Conservation (phyloP, 2,329 filamentous ascomycete genomes). For the Fusarium hainanense region DNA sequence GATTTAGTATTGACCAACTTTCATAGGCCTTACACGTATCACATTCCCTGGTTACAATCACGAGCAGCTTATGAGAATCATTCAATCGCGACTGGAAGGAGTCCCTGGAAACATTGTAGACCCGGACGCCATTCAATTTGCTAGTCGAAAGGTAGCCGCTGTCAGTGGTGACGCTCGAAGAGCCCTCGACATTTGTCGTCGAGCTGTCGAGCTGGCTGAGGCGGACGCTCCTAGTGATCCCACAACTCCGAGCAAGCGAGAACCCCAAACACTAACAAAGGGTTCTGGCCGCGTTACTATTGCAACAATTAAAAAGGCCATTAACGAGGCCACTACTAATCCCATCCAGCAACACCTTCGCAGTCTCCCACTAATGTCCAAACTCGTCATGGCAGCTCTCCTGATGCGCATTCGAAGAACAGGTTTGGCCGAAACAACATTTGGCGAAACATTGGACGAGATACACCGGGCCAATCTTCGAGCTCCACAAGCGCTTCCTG, state of each 20-base stretch:
- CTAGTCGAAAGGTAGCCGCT: constrained; percentile 93
- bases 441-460: constrained; percentile 91
- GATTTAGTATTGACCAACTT: neutral
- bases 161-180: constrained; percentile 94
- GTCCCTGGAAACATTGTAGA: constrained; percentile 92
- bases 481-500: constrained; percentile 50
- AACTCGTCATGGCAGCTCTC: constrained; percentile 86
- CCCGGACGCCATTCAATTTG: constrained; percentile 93
- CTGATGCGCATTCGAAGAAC: constrained; percentile 82
- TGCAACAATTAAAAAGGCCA: constrained; percentile 90
- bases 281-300: constrained; percentile 78
- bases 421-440: constrained; percentile 85
- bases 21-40: constrained; percentile 81
- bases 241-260: constrained; percentile 71
- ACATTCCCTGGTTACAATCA: constrained; percentile 98
- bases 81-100: constrained; percentile 89
- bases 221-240: constrained; percentile 66
- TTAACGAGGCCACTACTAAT: constrained; percentile 93
- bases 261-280: constrained; percentile 44
- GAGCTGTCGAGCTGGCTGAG: constrained; percentile 95
- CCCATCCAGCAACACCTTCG: constrained; percentile 91
- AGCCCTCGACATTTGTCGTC: constrained; percentile 92
- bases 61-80: constrained; percentile 96
- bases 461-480: constrained; percentile 55
- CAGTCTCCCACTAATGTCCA: constrained; percentile 81